Conservation (phyloP, 805 yeast species). For the Cyberlindnera bimundalis region DNA sequence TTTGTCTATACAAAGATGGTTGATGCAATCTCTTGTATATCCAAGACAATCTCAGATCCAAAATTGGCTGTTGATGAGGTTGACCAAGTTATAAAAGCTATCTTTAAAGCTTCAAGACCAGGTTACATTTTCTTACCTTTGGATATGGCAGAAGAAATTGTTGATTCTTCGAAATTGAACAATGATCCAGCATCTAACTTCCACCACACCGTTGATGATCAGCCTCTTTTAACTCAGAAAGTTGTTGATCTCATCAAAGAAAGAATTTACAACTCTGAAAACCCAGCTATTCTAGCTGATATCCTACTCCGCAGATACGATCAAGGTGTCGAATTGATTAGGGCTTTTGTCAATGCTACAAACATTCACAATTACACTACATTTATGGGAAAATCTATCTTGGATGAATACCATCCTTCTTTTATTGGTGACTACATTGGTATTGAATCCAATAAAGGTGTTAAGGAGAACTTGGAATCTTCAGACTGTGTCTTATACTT, state of each 20-base stretch:
- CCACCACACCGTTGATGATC: slow-evolving; percentile 21
- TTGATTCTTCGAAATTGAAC: slow-evolving; percentile 37
- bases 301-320: slow-evolving; percentile 62
- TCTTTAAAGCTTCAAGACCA: slow-evolving; percentile 62
- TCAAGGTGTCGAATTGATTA: slow-evolving; percentile 39
- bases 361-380: slow-evolving; percentile 57
- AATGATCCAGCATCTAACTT: slow-evolving; percentile 29
- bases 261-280: slow-evolving; percentile 47
- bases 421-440: slow-evolving; percentile 79
- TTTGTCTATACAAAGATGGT: slow-evolving; percentile 63
- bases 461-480: slow-evolving; percentile 43
- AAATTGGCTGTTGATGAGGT: slow-evolving; percentile 52
- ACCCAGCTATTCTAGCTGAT: slow-evolving; percentile 72
- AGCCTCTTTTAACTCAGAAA: slow-evolving; percentile 29
- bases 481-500: slow-evolving; percentile 69
- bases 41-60: slow-evolving; percentile 46
- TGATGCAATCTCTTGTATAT: slow-evolving; percentile 50
- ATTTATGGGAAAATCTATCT: slow-evolving; percentile 64
- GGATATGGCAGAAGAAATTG: slow-evolving; percentile 51
- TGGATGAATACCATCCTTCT: slow-evolving; percentile 64
- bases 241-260: slow-evolving; percentile 44
- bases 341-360: slow-evolving; percentile 42
- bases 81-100: slow-evolving; percentile 59
- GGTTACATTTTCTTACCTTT: slow-evolving; percentile 79
- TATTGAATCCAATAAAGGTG: slow-evolving; percentile 44